These are phyloP conservation scores for Microdochium nivale DNA, from an alignment of 2,329 filamentous ascomycete species.

Conservation along the genomic window DNA sequence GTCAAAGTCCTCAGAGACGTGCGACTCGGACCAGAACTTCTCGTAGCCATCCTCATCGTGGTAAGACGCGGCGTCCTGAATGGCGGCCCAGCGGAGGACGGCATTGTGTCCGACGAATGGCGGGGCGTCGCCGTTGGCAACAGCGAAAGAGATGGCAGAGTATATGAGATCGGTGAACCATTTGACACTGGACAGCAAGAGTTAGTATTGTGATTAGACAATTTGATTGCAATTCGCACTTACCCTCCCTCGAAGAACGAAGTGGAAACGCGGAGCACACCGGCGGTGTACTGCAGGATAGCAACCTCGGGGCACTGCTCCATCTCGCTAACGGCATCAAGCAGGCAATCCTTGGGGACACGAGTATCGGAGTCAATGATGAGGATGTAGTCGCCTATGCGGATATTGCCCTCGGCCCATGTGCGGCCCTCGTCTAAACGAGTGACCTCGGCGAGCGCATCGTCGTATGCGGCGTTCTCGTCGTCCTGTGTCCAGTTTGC, in stretches of 20 bases:
- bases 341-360: slow-evolving; percentile 66
- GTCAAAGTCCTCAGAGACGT: slow-evolving; percentile 75
- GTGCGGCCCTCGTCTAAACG: slow-evolving; percentile 56
- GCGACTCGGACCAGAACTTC: slow-evolving; percentile 75
- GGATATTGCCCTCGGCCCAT: slow-evolving; percentile 79
- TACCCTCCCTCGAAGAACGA: slow-evolving; percentile 56
- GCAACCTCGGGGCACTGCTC: slow-evolving; percentile 70
- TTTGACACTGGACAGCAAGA: slow-evolving; percentile 42
- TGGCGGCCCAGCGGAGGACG: slow-evolving; percentile 64
- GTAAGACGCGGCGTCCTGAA: slow-evolving; percentile 62
- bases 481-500: slow-evolving; percentile 59
- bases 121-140: slow-evolving; percentile 67
- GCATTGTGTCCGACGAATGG: slow-evolving; percentile 79
- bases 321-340: slow-evolving; percentile 77
- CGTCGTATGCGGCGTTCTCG: slow-evolving; percentile 58
- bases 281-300: slow-evolving; percentile 70
- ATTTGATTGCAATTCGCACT: slow-evolving; percentile 6
- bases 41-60: slow-evolving; percentile 62
- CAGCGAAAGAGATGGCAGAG: slow-evolving; percentile 68
- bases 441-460: slow-evolving; percentile 56
- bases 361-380: slow-evolving; percentile 74
- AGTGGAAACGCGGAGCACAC: slow-evolving; percentile 70
- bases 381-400: slow-evolving; percentile 75
- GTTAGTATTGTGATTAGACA: background rate
- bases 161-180: slow-evolving; percentile 71